A percentile compares a stretch with the other conserved stretches of the same genome.
These are phyloP conservation scores for Rosa rugosa DNA, from an alignment of 306 rosid genomes.

Conservation along the genomic window DNA sequence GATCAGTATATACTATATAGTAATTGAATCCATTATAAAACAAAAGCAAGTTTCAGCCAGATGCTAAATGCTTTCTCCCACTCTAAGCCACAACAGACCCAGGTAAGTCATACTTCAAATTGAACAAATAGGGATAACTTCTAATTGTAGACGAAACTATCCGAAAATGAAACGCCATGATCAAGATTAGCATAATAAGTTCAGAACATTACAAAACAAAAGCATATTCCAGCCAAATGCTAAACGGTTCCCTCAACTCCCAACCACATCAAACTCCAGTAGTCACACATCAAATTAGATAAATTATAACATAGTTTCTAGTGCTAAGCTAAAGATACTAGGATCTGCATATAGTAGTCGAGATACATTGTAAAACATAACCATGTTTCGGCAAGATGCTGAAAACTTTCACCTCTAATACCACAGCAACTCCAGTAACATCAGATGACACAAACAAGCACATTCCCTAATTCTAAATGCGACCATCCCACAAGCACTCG, in stretches of 20 bases:
- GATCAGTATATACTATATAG: neutral
- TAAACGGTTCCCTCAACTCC: neutral
- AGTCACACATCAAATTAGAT: neutral
- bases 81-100: neutral
- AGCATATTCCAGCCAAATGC: neutral
- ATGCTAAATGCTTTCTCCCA: neutral
- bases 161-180: neutral
- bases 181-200: neutral
- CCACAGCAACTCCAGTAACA: neutral
- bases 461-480: conserved; percentile 32
- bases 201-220: neutral
- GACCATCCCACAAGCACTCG: conserved; percentile 57
- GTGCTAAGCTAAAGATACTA: neutral
- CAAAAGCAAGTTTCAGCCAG: neutral
- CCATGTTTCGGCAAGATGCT: neutral
- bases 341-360: neutral
- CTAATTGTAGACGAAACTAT: neutral
- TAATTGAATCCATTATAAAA: neutral
- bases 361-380: neutral
- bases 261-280: neutral
- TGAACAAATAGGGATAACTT: neutral
- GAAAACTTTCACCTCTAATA: neutral
- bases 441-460: no score
- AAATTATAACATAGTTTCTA: neutral
- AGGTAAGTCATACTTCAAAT: neutral